These are phyloP conservation scores for Collybia nuda DNA, from an alignment of 768 basidiomycete species.

Conservation along the genomic window DNA sequence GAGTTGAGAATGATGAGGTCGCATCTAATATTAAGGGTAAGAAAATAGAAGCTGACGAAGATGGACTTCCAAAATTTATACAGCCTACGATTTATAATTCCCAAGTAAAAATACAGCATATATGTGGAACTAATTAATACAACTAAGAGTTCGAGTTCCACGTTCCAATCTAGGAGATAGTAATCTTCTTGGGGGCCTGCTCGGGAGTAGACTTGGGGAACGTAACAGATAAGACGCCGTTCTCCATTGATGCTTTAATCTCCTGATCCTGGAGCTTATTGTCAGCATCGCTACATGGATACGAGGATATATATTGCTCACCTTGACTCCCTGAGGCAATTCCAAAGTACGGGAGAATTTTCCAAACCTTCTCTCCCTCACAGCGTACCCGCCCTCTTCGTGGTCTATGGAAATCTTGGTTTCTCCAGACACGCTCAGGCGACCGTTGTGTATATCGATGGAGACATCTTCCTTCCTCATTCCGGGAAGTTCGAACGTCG, in stretches of 20 bases:
- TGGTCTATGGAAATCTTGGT: conserved; percentile 22
- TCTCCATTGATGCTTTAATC: conserved; percentile 3
- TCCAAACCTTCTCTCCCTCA: conserved; percentile 45
- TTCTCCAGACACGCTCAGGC: conserved; percentile 46
- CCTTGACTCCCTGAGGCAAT: conserved; percentile 47
- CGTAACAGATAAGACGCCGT: conserved; percentile 3
- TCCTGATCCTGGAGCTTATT: conserved; percentile 1
- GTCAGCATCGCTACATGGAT: background rate
- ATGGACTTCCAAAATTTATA: no score
- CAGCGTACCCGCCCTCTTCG: conserved; percentile 31
- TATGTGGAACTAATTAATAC: no score
- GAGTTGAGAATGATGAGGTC: no score
- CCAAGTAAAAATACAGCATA: no score
- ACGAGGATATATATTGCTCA: conserved; percentile 11
- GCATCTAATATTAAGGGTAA: no score
- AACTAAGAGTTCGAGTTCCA: no score
- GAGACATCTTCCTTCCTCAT: conserved; percentile 43
- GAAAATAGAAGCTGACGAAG: no score
- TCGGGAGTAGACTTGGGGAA: conserved; percentile 4
- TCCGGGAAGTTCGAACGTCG: conserved; percentile 56
- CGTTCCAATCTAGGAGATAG: no score
- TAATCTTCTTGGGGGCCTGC: no score
- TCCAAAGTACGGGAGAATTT: conserved; percentile 43
- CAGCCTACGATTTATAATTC: no score
- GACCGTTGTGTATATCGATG: conserved; percentile 43